These are phyloP conservation scores for Globisporangium abappressorium DNA, from an alignment of 352 stramenopile genomes.

Conservation along the genomic window DNA sequence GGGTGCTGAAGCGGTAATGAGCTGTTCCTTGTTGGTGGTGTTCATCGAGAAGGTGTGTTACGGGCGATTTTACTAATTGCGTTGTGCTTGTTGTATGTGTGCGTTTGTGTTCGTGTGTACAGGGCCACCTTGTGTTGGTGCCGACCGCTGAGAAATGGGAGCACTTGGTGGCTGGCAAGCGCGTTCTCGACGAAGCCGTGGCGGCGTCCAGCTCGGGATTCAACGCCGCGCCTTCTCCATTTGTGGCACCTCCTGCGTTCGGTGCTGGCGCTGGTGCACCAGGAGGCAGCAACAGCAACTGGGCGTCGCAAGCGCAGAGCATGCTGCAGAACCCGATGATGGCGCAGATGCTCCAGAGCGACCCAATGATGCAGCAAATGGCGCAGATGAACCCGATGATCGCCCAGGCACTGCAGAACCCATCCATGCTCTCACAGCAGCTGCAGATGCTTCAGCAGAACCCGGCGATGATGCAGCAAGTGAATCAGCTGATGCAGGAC, in stretches of 20 bases:
- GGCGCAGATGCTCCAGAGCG: constrained; percentile 56
- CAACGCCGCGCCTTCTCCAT: constrained; percentile 16
- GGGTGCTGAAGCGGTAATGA: constrained; percentile 51
- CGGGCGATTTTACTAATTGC: background rate
- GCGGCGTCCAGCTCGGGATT: constrained; percentile 8
- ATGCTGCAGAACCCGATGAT: constrained; percentile 79
- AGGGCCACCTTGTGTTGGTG: constrained; percentile 67
- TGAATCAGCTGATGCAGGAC: constrained; percentile 80
- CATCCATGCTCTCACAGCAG: constrained; percentile 62
- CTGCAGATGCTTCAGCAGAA: constrained; percentile 74
- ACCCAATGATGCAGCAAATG: constrained; percentile 83
- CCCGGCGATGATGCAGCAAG: constrained; percentile 76
- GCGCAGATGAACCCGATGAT: constrained; percentile 76
- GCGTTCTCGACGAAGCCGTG: constrained; percentile 54
- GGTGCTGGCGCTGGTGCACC: background rate
- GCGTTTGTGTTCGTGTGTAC: background rate
- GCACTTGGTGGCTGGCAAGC: constrained; percentile 59
- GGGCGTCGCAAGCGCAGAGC: constrained; percentile 53
- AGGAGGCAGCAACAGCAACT: constrained; percentile 23
- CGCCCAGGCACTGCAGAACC: constrained; percentile 72
- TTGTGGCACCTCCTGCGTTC: background rate
- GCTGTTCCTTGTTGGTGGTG: no score
- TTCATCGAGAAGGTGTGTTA: no score
- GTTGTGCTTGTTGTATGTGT: background rate
- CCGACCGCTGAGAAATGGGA: constrained; percentile 76